phyloP scores from a whole-genome alignment of 2,329 filamentous ascomycete genomes.

The Fusarium fujikuroi region DNA sequence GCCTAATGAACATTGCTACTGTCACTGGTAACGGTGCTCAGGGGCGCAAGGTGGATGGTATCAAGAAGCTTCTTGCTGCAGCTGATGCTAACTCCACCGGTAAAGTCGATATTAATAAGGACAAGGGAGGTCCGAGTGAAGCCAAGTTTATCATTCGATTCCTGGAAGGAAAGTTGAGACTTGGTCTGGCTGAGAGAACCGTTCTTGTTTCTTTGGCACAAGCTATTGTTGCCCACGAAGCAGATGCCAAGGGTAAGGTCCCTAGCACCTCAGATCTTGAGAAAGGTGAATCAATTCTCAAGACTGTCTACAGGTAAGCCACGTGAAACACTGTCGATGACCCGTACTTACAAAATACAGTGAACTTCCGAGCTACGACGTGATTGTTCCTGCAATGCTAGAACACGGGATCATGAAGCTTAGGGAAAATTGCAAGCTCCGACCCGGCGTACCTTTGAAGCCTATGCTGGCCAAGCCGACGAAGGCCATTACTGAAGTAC shows the following conservation, averaged over 20 bases:
- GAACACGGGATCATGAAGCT: slow-evolving; percentile 87
- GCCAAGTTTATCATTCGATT: slow-evolving; percentile 95
- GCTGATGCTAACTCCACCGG: slow-evolving; percentile 79
- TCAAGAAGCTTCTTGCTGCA: slow-evolving; percentile 95
- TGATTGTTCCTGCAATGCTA: slow-evolving; percentile 90
- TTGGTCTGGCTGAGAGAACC: slow-evolving; percentile 92
- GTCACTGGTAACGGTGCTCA: slow-evolving; percentile 88
- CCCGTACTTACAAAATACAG: slow-evolving; percentile 61
- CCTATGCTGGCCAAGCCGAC: slow-evolving; percentile 99
- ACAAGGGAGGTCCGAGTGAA: slow-evolving; percentile 94
- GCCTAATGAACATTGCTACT: slow-evolving; percentile 88
- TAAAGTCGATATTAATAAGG: slow-evolving; percentile 89
- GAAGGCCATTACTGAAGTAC: slow-evolving; percentile 96
- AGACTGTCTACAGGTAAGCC: slow-evolving; percentile 84
- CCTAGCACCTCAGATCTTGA: slow-evolving; percentile 81
- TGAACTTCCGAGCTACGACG: slow-evolving; percentile 93
- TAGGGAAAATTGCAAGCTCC: slow-evolving; percentile 86
- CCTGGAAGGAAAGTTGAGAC: slow-evolving; percentile 90
- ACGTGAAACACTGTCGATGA: neutral
- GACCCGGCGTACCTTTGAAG: slow-evolving; percentile 93
- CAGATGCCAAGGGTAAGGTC: slow-evolving; percentile 73
- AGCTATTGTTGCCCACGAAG: slow-evolving; percentile 86
- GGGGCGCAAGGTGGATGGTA: slow-evolving; percentile 88
- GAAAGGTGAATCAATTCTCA: slow-evolving; percentile 85
- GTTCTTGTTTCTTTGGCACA: slow-evolving; percentile 91